Percentiles rank a stretch among this genome's conserved stretches.
Conservation (phyloP, 257 asterid species). For the Marsdenia floribunda region DNA sequence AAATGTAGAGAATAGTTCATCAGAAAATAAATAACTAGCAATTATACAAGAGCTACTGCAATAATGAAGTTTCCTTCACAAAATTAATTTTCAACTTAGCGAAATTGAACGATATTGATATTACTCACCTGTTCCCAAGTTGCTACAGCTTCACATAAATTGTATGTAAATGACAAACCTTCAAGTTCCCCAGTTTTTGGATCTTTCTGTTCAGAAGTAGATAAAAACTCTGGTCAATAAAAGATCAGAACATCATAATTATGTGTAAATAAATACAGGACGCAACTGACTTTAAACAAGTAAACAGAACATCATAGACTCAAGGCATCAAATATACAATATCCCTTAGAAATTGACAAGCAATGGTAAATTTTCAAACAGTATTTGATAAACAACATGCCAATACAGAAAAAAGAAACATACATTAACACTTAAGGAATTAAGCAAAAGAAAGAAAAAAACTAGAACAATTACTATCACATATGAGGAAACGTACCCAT, state of each 20-base stretch:
- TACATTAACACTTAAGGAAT: neutral
- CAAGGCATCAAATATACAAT: neutral
- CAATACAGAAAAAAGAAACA: neutral
- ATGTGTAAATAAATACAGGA: neutral
- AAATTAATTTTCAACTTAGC: neutral
- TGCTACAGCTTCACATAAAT: slow-evolving; percentile 96
- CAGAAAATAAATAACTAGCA: neutral
- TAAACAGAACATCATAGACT: neutral
- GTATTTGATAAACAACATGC: neutral
- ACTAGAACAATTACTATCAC: neutral
- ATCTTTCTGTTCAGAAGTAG: slow-evolving; percentile 62
- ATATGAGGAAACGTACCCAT: slow-evolving; percentile 57
- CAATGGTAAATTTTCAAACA: neutral
- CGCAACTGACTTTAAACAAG: neutral
- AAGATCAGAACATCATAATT: neutral
- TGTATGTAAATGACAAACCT: slow-evolving; percentile 59
- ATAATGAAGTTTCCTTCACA: neutral
- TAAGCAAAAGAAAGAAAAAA: slow-evolving; percentile 5
- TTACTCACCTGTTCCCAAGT: slow-evolving; percentile 94
- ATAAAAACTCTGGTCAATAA: slow-evolving; percentile 5
- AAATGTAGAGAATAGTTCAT: neutral
- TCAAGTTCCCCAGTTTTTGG: slow-evolving; percentile 94
- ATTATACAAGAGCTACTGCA: neutral
- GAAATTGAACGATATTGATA: neutral
- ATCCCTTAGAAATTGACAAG: neutral